Conservation (phyloP, 345 rosid genomes). For the Gossypium thurberi region DNA sequence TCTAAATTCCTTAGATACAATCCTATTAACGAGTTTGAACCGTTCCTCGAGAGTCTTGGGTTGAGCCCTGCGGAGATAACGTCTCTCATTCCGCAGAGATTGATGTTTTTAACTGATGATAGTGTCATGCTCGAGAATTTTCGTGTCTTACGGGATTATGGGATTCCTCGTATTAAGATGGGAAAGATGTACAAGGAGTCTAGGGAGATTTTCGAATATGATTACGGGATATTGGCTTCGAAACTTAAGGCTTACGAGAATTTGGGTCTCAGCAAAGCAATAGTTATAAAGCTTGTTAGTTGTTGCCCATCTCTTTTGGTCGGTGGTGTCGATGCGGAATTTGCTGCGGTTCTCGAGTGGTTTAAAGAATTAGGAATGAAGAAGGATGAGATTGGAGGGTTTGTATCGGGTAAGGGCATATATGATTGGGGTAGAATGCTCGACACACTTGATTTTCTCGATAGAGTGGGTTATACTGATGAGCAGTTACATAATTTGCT, state of each 20-base stretch:
- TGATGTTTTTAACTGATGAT: slow-evolving; percentile 57
- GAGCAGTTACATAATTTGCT: slow-evolving; percentile 41
- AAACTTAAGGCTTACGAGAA: slow-evolving; percentile 53
- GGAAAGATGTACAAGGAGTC: slow-evolving; percentile 67
- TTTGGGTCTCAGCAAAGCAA: slow-evolving; percentile 45
- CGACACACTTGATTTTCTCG: slow-evolving; percentile 57
- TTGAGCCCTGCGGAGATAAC: slow-evolving; percentile 40
- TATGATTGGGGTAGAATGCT: slow-evolving; percentile 57
- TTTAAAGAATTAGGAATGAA: slow-evolving; percentile 39
- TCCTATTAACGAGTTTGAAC: slow-evolving; percentile 83
- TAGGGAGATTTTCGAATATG: slow-evolving; percentile 42
- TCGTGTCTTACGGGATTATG: slow-evolving; percentile 51
- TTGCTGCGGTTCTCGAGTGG: slow-evolving; percentile 47
- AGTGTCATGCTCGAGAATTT: slow-evolving; percentile 55
- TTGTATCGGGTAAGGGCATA: slow-evolving; percentile 30
- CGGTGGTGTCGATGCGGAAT: slow-evolving; percentile 39
- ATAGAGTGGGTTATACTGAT: slow-evolving; percentile 47
- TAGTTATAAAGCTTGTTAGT: slow-evolving; percentile 51
- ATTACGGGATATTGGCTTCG: slow-evolving; percentile 33
- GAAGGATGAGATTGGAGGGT: slow-evolving; percentile 44
- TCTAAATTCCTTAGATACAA: slow-evolving; percentile 55
- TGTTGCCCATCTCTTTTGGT: slow-evolving; percentile 53
- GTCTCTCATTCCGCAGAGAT: slow-evolving; percentile 38
- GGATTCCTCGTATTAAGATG: slow-evolving; percentile 62
- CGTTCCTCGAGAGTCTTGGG: slow-evolving; percentile 84